These are phyloP conservation scores for Eutrema salsugineum DNA, from an alignment of 441 rosid genomes.

Conservation along the genomic window DNA sequence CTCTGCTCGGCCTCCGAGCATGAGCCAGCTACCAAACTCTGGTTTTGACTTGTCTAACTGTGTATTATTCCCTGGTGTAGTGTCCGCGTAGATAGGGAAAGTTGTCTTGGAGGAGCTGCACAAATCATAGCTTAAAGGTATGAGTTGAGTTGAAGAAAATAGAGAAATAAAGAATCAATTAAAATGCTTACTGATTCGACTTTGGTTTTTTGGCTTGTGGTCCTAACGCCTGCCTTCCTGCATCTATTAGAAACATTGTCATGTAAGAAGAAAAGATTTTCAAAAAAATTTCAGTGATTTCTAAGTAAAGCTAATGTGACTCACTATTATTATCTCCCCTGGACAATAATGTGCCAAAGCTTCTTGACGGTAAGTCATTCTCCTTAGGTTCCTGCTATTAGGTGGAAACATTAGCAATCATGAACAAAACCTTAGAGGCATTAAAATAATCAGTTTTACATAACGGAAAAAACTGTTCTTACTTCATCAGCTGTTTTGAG, in stretches of 20 bases:
- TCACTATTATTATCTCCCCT: conserved; percentile 57
- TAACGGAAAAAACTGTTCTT: background rate
- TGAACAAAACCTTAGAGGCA: background rate
- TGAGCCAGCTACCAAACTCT: conserved; percentile 56
- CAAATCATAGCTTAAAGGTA: background rate
- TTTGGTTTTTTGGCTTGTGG: conserved; percentile 43
- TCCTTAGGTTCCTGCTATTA: conserved; percentile 55
- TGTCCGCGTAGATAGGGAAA: conserved; percentile 50
- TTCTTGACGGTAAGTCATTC: conserved; percentile 49
- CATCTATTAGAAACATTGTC: conserved; percentile 7
- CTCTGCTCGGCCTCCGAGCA: conserved; percentile 68
- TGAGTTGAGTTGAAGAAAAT: background rate
- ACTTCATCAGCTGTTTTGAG: conserved; percentile 47
- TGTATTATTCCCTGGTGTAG: conserved; percentile 32
- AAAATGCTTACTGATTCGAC: conserved; percentile 48
- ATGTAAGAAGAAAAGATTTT: conserved; percentile 2
- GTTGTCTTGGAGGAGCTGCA: conserved; percentile 37
- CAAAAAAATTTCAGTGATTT: background rate
- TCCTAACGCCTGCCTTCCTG: conserved; percentile 51
- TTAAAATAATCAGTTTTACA: background rate
- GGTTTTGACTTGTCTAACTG: conserved; percentile 43
- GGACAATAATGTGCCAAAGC: conserved; percentile 77
- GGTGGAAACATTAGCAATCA: background rate
- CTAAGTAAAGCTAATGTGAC: background rate
- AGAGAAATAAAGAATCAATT: background rate